Evolutionary conservation across 2,329 filamentous ascomycete genomes (phyloP), one percentile per base, ranked within the genome.

Genomic region (Coniochaeta pulveracea): DNA sequence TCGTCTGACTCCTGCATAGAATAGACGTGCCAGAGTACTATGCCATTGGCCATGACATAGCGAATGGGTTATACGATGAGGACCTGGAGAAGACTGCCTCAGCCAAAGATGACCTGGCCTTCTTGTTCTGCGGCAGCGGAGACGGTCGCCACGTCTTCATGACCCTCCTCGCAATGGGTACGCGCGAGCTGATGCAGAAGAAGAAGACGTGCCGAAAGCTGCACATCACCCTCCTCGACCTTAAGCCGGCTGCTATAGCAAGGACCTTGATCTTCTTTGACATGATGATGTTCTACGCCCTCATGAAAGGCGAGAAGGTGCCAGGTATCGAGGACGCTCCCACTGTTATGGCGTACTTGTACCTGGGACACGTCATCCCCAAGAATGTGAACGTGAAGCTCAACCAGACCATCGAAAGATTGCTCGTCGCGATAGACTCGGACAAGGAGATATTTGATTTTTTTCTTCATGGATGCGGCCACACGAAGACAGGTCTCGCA

Each of bases 41-140:
- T 14, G 9, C 28, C 17, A 21, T 31, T 8, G 18, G 28, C 18
- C 28, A 31, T 10, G 28, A 31, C 15, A 3, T 14, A 3, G 18
- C n/a, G 2, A 11, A 31, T n/a, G 9, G 4, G 9, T 10, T 31
- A 6, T 21, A 14, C 6, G 28, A 31, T 10, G 4, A 11, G n/a
- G 18, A 22, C 6, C 8, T 19, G 18, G 8, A 15, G 10, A 4
- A 31, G n/a, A 14, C 18, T 6, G 14, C 4, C 18, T 31, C 28
- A 10, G 9, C 28, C 3, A 2, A 15, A 5, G 19, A 21, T 10
- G 14, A 17, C 19, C 8, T 31, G 9, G 19, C 28, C 6, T 31
- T 31, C 18, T 19, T 31, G 28, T 22, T 31, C 11, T 22, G 28
- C 19, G 28, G 28, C 3, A 31, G 28, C n/a, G 28, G 28, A 3